Percentiles rank a stretch among this genome's conserved stretches.
Evolutionary conservation across 2,329 filamentous ascomycete species (phyloP).

Genomic region (Kalmusia sp.): DNA sequence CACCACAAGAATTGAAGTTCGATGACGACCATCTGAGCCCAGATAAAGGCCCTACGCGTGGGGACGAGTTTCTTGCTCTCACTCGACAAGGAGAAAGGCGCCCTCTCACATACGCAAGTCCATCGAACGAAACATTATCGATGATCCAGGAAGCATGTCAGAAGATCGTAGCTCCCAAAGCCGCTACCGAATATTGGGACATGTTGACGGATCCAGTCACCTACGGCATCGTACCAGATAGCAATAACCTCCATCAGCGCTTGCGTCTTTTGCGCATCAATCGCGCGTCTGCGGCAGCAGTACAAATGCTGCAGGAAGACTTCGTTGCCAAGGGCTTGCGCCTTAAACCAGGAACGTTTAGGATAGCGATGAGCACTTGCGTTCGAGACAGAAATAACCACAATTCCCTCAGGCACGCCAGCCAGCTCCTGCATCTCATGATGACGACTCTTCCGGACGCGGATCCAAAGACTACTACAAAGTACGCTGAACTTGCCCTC

Average conservation of each 20-base stretch:
- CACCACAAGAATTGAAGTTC: slow-evolving; percentile 30
- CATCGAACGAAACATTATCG: slow-evolving; percentile 68
- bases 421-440: slow-evolving; percentile 64
- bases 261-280: slow-evolving; percentile 71
- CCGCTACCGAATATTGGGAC: slow-evolving; percentile 81
- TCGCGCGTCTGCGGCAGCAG: slow-evolving; percentile 68
- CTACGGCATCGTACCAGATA: slow-evolving; percentile 73
- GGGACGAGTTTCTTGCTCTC: slow-evolving; percentile 42
- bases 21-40: slow-evolving; percentile 39
- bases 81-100: slow-evolving; percentile 22
- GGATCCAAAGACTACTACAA: slow-evolving; percentile 35
- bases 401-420: slow-evolving; percentile 71
- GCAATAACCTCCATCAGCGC: slow-evolving; percentile 72
- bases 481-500: slow-evolving; percentile 40
- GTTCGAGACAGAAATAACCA: slow-evolving; percentile 77
- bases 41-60: slow-evolving; percentile 26
- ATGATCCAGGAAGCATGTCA: slow-evolving; percentile 71
- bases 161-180: slow-evolving; percentile 64
- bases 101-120: slow-evolving; percentile 51
- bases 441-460: slow-evolving; percentile 32
- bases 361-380: slow-evolving; percentile 76
- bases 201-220: slow-evolving; percentile 64
- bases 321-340: slow-evolving; percentile 33
- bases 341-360: slow-evolving; percentile 63
- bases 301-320: slow-evolving; percentile 61